A percentile compares a stretch with the other conserved stretches of the same genome.
Evolutionary conservation across 2,329 filamentous ascomycete species (phyloP).

Genomic region (Talaromyces sp.): DNA sequence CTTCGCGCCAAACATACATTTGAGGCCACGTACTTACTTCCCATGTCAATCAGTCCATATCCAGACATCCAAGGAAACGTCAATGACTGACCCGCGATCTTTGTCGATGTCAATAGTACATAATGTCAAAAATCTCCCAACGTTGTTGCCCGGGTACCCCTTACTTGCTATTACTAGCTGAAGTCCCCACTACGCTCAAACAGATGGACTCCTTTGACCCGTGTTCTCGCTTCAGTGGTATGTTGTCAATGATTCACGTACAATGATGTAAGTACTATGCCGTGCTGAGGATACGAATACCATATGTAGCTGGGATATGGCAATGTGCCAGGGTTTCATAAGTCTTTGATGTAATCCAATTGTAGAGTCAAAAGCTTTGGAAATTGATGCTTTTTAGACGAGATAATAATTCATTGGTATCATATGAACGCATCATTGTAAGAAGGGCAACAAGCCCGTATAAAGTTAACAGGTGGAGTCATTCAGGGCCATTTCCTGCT

Average conservation of each 20-base stretch:
- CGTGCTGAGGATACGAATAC: not conserved
- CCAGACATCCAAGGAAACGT: no score
- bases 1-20: not conserved
- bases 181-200: not conserved
- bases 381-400: not conserved
- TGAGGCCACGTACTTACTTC: not conserved
- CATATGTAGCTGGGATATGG: not conserved
- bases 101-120: not conserved
- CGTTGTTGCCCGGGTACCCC: not conserved
- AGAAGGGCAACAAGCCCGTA: not conserved
- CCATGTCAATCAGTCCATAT: not conserved
- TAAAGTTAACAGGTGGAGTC: not conserved
- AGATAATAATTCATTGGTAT: not conserved
- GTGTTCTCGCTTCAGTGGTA: not conserved
- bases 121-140: not conserved
- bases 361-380: not conserved
- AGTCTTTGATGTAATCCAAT: not conserved
- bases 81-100: not conserved
- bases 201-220: not conserved
- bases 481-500: not conserved
- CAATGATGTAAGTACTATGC: not conserved
- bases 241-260: not conserved
- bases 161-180: not conserved
- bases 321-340: not conserved
- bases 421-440: constrained; percentile 2